A percentile compares a stretch with the other conserved stretches of the same genome.
Conservation (phyloP, 1,139 yeast species). For the Suhomyces kunorum region DNA sequence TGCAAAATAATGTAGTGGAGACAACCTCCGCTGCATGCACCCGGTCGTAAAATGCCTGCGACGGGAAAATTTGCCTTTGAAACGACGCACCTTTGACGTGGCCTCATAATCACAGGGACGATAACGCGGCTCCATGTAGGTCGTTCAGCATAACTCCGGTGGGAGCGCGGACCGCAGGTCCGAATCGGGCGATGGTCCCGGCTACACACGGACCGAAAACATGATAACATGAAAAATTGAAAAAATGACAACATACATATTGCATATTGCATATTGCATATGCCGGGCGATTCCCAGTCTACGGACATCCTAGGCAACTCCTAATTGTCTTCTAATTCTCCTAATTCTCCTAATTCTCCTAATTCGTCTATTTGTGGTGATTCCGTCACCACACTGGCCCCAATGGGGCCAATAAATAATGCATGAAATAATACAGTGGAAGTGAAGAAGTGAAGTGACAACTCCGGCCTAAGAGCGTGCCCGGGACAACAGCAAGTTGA, state of each 20-base stretch:
- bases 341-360: no score
- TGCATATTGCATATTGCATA: no score
- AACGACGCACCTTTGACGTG: slow-evolving; percentile 9
- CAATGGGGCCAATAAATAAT: not conserved
- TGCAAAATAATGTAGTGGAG: no score
- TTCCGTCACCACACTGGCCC: not conserved
- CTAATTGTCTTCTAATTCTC: no score
- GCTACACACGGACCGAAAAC: no score
- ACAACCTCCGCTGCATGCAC: not conserved
- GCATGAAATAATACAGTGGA: not conserved
- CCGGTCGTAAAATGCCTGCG: not conserved
- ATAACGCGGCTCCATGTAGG: not conserved
- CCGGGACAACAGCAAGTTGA: slow-evolving; percentile 30
- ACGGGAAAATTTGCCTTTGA: not conserved
- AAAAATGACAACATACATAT: no score
- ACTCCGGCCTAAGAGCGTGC: no score
- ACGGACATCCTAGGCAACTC: no score
- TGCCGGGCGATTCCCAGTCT: no score
- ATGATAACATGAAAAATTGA: no score
- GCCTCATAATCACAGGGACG: not conserved
- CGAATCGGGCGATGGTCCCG: not conserved
- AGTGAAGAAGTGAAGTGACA: no score
- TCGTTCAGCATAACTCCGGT: no score
- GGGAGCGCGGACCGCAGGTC: not conserved
- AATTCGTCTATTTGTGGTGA: slow-evolving; percentile 1